phyloP scores from a whole-genome alignment of 257 asterid species.

The Solanum microdontum region DNA sequence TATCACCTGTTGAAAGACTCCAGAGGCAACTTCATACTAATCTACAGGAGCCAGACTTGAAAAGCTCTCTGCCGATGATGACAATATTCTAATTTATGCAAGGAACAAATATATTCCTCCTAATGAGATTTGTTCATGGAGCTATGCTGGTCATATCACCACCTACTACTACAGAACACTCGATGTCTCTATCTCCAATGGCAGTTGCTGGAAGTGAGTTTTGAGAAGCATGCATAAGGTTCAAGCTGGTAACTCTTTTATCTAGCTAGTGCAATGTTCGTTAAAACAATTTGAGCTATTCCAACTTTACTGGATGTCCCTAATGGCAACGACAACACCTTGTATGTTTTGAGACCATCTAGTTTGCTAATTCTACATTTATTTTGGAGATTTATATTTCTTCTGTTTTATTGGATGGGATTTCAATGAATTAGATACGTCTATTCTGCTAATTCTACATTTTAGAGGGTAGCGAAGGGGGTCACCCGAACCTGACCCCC shows the following conservation, averaged over 20 bases:
- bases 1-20: constrained; percentile 23
- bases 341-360: not conserved
- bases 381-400: not conserved
- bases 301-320: not conserved
- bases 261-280: not conserved
- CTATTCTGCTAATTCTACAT: not conserved
- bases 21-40: constrained; percentile 7
- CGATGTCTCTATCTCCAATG: not conserved
- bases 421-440: not conserved
- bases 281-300: not conserved
- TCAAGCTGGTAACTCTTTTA: not conserved
- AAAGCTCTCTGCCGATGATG: not conserved
- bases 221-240: not conserved
- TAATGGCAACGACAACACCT: not conserved
- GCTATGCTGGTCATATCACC: constrained; percentile 12
- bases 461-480: not conserved
- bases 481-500: not conserved
- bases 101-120: constrained; percentile 14
- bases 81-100: constrained; percentile 20
- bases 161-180: not conserved
- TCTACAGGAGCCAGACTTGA: not conserved
- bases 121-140: constrained; percentile 49
- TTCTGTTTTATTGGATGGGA: not conserved
- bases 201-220: not conserved
- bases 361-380: not conserved